Conservation (phyloP, 2,329 filamentous ascomycete species). For the Hawksworthiomyces lignivorus region DNA sequence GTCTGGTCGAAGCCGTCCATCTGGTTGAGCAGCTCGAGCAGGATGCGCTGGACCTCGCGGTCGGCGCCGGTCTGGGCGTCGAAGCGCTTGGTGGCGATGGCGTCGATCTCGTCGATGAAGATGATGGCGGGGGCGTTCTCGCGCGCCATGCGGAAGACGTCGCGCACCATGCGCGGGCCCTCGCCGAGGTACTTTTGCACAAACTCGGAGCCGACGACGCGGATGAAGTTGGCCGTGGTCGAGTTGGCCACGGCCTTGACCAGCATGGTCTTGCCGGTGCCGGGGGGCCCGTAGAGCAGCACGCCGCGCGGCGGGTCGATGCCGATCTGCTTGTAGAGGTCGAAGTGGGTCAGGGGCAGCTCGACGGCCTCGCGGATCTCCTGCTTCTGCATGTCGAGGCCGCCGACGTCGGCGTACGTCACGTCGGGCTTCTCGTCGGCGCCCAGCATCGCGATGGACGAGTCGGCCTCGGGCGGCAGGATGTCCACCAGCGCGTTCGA, state of each 20-base stretch:
- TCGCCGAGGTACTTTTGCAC: conserved; percentile 98
- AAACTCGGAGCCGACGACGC: conserved; percentile 95
- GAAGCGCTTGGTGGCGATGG: conserved; percentile 98
- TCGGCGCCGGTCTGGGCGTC: conserved; percentile 97
- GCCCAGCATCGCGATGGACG: conserved; percentile 96
- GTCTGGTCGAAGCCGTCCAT: conserved; percentile 99
- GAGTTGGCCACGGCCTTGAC: conserved; percentile 98
- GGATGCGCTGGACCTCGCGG: conserved; percentile 95
- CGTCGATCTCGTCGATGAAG: conserved; percentile 99
- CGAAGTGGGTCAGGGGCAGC: conserved; percentile 92
- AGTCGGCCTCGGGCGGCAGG: conserved; percentile 96
- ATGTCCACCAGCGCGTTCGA: conserved; percentile 98
- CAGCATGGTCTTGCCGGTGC: conserved; percentile 94
- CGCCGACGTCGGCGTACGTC: conserved; percentile 95
- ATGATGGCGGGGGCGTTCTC: conserved; percentile 98
- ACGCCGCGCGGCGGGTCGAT: conserved; percentile 97
- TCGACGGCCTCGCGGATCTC: conserved; percentile 98
- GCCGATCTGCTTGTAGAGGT: conserved; percentile 98
- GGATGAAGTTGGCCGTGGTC: conserved; percentile 96
- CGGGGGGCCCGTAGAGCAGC: conserved; percentile 88
- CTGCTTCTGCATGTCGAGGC: conserved; percentile 99
- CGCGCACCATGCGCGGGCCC: conserved; percentile 95
- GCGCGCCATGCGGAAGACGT: conserved; percentile 97
- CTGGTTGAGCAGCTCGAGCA: conserved; percentile 95
- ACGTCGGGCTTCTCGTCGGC: conserved; percentile 97